Conservation (phyloP, 441 rosid species). For the Populus hybrid region DNA sequence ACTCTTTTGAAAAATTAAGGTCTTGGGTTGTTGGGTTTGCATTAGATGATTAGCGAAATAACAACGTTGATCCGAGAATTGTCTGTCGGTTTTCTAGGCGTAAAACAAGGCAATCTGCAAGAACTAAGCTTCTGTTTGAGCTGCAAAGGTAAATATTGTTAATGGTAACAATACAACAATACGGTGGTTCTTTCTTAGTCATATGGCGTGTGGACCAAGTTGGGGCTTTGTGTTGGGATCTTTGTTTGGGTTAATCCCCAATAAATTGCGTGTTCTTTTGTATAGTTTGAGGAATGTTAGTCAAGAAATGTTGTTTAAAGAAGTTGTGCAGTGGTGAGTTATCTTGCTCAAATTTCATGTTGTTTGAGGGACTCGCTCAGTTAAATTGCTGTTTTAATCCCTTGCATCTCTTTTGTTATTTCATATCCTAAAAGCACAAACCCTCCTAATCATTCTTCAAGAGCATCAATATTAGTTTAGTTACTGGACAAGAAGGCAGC, state of each 20-base stretch:
- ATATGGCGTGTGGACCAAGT: background rate
- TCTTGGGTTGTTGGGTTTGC: constrained; percentile 1
- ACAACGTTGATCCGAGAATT: background rate
- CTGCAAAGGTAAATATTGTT: background rate
- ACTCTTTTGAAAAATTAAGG: background rate
- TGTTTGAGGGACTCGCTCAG: background rate
- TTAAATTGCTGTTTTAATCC: background rate
- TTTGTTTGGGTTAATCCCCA: background rate
- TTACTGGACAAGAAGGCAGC: background rate
- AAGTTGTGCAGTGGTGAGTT: background rate
- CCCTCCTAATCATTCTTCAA: background rate
- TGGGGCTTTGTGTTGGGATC: background rate
- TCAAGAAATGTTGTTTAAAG: background rate
- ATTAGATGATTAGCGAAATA: background rate
- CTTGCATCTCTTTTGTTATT: background rate
- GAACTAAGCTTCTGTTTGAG: background rate
- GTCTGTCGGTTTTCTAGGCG: background rate
- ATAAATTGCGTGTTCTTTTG: background rate
- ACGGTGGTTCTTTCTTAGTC: background rate
- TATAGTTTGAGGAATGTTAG: background rate
- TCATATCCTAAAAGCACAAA: background rate
- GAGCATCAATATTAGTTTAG: background rate
- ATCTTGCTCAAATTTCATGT: background rate
- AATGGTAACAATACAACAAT: background rate
- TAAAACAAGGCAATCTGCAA: background rate